Evolutionary conservation across 345 rosid species (phyloP).

Genomic region (Clarkia xantiana): DNA sequence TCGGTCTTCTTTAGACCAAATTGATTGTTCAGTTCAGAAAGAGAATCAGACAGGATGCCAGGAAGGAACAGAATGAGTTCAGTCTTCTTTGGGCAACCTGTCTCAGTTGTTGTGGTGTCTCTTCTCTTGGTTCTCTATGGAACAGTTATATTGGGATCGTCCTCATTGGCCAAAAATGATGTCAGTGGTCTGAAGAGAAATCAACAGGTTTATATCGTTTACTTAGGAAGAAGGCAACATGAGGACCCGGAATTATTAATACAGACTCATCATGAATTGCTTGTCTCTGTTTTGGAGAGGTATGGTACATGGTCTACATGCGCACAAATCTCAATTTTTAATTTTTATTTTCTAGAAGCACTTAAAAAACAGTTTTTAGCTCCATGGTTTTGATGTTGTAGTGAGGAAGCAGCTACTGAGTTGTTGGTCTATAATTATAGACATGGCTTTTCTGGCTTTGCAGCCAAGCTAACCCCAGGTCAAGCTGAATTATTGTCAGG

Average conservation of each 20-base stretch:
- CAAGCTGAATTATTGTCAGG: slow-evolving; percentile 23
- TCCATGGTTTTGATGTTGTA: slow-evolving; percentile 18
- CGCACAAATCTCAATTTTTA: too few species aligned
- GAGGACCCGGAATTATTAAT: background rate
- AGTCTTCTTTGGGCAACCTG: too few species aligned
- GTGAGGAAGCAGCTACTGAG: slow-evolving; percentile 29
- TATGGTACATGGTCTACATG: too few species aligned
- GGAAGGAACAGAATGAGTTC: too few species aligned
- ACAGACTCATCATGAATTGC: slow-evolving; percentile 5
- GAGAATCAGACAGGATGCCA: too few species aligned
- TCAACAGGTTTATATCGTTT: slow-evolving; percentile 1
- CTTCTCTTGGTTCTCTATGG: too few species aligned
- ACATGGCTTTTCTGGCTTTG: slow-evolving; percentile 62
- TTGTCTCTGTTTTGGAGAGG: slow-evolving; percentile 1
- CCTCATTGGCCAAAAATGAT: too few species aligned
- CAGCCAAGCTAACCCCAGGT: slow-evolving; percentile 41
- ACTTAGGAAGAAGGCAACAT: slow-evolving; percentile 2
- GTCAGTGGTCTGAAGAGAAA: background rate
- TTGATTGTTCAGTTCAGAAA: too few species aligned
- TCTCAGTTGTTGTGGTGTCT: too few species aligned
- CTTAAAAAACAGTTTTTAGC: background rate
- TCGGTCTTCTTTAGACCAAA: too few species aligned
- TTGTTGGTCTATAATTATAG: slow-evolving; percentile 52
- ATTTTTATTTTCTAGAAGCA: background rate
- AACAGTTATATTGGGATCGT: too few species aligned